Conservation (phyloP, 2,329 filamentous ascomycete species). For the Aspergillus transmontanensis region DNA sequence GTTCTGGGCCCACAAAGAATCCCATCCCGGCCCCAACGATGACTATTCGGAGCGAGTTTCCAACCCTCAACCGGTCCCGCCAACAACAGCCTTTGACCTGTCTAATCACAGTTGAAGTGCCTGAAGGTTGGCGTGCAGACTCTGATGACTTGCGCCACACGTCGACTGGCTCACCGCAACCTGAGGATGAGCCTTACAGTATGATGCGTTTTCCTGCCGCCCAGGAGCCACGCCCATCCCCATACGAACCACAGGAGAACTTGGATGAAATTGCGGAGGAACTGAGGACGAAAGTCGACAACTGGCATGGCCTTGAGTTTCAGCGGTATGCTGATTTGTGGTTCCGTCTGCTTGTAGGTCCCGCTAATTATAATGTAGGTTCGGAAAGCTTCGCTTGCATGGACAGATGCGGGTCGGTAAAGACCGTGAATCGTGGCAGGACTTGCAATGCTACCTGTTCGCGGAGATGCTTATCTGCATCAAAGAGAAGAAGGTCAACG, state of each 20-base stretch:
- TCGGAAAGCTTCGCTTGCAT: conserved; percentile 87
- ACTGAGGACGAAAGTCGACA: conserved; percentile 84
- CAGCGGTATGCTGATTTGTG: conserved; percentile 58
- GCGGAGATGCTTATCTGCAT: conserved; percentile 99
- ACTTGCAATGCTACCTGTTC: conserved; percentile 94
- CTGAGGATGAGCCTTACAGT: conserved; percentile 56
- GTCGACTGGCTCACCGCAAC: conserved; percentile 53
- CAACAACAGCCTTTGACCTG: conserved; percentile 96
- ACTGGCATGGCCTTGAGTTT: conserved; percentile 97
- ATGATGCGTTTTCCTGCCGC: conserved; percentile 48
- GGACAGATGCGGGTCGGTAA: conserved; percentile 92
- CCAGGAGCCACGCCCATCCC: conserved; percentile 60
- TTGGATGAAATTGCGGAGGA: conserved; percentile 85
- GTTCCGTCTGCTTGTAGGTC: not conserved
- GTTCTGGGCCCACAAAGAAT: conserved; percentile 69
- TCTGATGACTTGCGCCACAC: conserved; percentile 71
- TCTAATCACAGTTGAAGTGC: conserved; percentile 88
- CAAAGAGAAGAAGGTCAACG: conserved; percentile 81
- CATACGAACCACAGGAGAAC: conserved; percentile 74
- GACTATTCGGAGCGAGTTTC: conserved; percentile 96
- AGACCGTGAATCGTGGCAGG: conserved; percentile 95
- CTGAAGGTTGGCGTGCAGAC: conserved; percentile 85
- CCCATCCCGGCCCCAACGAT: conserved; percentile 88
- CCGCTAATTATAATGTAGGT: conserved; percentile 55
- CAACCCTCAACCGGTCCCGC: conserved; percentile 85